Evolutionary conservation across 2,329 filamentous ascomycete genomes (phyloP).

Genomic region (Fusarium sp.): DNA sequence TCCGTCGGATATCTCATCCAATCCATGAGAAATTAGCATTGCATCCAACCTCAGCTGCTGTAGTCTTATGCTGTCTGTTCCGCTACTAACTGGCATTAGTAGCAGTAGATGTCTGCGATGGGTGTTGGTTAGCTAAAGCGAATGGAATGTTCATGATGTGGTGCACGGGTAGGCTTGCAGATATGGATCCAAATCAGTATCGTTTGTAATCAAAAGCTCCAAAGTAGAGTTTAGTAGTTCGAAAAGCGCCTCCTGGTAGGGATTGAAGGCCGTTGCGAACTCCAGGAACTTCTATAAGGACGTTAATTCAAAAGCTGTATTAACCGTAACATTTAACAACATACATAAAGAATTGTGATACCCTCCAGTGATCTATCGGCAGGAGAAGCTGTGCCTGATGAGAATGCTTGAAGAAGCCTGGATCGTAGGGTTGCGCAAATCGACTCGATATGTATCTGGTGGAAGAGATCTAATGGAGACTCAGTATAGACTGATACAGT

Average conservation of each 20-base stretch:
- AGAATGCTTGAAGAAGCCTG: fast-evolving
- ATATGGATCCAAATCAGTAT: no score
- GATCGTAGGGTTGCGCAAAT: fast-evolving
- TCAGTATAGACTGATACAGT: fast-evolving
- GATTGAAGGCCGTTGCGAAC: fast-evolving
- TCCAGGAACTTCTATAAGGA: fast-evolving
- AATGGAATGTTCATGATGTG: fast-evolving
- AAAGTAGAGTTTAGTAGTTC: no score
- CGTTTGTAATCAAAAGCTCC: fast-evolving
- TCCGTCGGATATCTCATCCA: no score
- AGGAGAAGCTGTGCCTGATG: neutral
- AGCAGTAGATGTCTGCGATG: no score
- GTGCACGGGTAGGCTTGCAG: no score
- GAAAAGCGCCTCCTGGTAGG: neutral
- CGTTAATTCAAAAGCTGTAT: fast-evolving
- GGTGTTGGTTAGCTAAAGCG: fast-evolving
- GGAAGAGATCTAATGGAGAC: fast-evolving
- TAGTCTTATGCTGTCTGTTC: no score
- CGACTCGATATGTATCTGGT: fast-evolving
- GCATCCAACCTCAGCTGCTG: no score
- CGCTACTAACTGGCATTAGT: no score
- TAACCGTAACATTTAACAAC: no score
- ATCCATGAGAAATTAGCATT: no score
- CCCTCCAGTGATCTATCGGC: neutral
- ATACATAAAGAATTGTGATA: fast-evolving